phyloP scores from a whole-genome alignment of 2,329 filamentous ascomycete species.

The Sarocladium kiliense region DNA sequence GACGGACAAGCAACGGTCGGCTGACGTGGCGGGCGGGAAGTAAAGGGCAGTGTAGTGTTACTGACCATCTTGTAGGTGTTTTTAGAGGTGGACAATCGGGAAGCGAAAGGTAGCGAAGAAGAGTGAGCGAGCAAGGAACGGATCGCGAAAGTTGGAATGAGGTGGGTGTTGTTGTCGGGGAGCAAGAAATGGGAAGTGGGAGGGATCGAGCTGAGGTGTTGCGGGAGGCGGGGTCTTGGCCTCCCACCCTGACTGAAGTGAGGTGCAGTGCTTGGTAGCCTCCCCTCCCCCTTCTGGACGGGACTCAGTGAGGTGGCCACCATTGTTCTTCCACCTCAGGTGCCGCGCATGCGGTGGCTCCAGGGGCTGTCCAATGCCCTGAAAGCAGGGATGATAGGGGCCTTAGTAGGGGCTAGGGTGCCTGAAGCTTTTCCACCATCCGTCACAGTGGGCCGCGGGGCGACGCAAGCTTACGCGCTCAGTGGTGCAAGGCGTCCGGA shows the following conservation, averaged over 20 bases:
- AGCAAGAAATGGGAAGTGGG: constrained; percentile 5
- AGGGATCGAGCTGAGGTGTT: constrained; percentile 8
- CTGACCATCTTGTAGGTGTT: constrained; percentile 11
- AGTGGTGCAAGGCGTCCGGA: not conserved
- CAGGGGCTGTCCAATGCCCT: not conserved
- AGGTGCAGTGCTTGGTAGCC: not conserved
- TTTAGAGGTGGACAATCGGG: not conserved
- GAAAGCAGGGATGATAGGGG: too few relatives aligned
- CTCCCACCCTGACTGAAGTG: not conserved
- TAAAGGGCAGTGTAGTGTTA: constrained; percentile 9
- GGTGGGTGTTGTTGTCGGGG: not conserved
- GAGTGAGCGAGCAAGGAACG: constrained; percentile 2
- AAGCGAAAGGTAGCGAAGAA: not conserved
- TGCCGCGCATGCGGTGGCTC: not conserved
- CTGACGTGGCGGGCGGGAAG: not conserved
- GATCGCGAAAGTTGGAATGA: not conserved
- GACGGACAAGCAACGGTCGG: not conserved
- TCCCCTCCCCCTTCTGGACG: not conserved
- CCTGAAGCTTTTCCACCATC: too few relatives aligned
- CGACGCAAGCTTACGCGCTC: not conserved
- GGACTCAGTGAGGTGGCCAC: not conserved
- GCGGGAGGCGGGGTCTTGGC: constrained; percentile 8
- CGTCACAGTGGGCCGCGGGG: constrained; percentile 2
- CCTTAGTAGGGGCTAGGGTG: too few relatives aligned
- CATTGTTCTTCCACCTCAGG: not conserved